Evolutionary conservation across 2,329 filamentous ascomycete species (phyloP).

Genomic region (Penicillium psychrosexuale): DNA sequence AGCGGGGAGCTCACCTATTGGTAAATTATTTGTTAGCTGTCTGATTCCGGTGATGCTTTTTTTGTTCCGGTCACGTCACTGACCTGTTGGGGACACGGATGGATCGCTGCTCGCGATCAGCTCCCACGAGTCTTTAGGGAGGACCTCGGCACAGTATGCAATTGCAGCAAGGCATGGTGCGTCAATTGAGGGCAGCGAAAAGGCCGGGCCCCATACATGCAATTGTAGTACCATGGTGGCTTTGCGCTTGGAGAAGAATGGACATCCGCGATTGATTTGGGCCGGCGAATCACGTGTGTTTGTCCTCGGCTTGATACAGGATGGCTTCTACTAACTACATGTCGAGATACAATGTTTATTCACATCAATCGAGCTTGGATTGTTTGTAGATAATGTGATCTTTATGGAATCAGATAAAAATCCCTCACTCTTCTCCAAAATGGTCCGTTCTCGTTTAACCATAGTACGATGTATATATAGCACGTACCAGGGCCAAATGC

Average conservation of each 20-base stretch:
- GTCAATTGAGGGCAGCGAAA: conserved; percentile 85
- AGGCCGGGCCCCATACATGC: conserved; percentile 86
- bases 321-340: neutral
- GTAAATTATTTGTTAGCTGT: neutral
- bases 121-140: conserved; percentile 62
- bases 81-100: conserved; percentile 67
- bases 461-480: neutral
- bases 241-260: conserved; percentile 19
- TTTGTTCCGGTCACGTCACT: conserved; percentile 34
- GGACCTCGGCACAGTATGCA: conserved; percentile 66
- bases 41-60: neutral
- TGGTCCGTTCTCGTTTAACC: neutral
- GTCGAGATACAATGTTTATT: neutral
- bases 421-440: neutral
- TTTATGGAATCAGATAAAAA: neutral
- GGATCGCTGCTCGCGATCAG: conserved; percentile 72
- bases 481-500: neutral
- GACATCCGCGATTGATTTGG: conserved; percentile 14
- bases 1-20: conserved; percentile 55
- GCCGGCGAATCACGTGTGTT: conserved; percentile 25
- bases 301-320: conserved; percentile 5
- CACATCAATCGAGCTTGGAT: neutral
- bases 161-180: conserved; percentile 83
- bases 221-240: conserved; percentile 63
- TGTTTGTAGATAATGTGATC: too few species aligned